Percentiles rank a stretch among this genome's conserved stretches.
These are phyloP conservation scores for Rhizophora apiculata DNA, from an alignment of 345 rosid species.

Conservation along the genomic window DNA sequence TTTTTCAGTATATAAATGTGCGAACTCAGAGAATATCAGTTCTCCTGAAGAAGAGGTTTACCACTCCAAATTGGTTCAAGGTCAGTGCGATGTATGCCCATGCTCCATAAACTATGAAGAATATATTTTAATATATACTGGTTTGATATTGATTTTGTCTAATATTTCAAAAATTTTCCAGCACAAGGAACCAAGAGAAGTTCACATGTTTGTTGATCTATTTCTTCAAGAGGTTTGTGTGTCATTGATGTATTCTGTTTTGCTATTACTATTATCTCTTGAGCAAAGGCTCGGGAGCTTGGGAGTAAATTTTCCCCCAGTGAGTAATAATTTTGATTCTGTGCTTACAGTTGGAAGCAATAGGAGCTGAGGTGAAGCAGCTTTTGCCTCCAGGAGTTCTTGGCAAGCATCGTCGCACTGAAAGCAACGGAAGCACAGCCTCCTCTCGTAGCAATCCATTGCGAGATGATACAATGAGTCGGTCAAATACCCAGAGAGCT, in stretches of 20 bases:
- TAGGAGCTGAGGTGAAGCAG: constrained; percentile 74
- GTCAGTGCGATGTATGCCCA: constrained; percentile 36
- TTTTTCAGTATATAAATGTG: constrained; percentile 66
- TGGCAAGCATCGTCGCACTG: constrained; percentile 79
- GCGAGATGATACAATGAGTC: constrained; percentile 65
- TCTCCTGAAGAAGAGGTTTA: constrained; percentile 87
- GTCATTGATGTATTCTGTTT: background rate
- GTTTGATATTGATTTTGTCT: constrained; percentile 17
- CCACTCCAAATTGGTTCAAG: constrained; percentile 97
- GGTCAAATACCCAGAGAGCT: constrained; percentile 73
- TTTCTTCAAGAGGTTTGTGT: constrained; percentile 81
- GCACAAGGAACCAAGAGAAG: constrained; percentile 99
- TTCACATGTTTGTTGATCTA: constrained; percentile 94
- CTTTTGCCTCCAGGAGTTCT: constrained; percentile 71
- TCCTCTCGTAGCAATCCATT: constrained; percentile 86
- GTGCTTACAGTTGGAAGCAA: constrained; percentile 58
- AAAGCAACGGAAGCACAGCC: constrained; percentile 88
- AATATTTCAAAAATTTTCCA: constrained; percentile 35
- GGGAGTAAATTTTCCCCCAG: background rate
- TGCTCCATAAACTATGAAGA: constrained; percentile 8
- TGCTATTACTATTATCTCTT: background rate
- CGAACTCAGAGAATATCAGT: constrained; percentile 79
- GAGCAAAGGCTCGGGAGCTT: background rate
- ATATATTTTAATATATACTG: constrained; percentile 3
- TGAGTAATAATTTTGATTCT: constrained; percentile 9